Base-by-base conservation (phyloP, 495 filamentous ascomycete genomes). In the Lichina pygmaea region DNA sequence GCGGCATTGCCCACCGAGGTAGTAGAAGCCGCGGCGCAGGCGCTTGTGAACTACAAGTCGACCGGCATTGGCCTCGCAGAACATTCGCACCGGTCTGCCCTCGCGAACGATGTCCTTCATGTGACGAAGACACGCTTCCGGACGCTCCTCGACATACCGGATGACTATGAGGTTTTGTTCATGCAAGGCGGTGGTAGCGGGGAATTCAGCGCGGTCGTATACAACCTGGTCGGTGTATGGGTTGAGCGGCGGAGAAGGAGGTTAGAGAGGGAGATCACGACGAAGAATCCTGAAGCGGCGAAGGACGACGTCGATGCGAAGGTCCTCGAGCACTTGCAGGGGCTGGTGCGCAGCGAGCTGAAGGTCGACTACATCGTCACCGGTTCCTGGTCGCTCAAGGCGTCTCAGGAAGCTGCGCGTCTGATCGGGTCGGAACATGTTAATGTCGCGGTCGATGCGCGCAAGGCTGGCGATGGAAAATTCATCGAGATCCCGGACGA, bases 341-440 rank as follows among this genome's bases (percentile, higher is more conserved):
- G 69, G 52, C 71, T 73, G 41, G 64, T 83, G 1, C 63, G 73
- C 42, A 58, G 71, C 37, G 71, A 79, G 37, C 56, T 92, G 55
- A 76, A 73, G 57, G 57, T 89, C 15, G 89, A 93, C 58, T 95
- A 95, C 57, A 64, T 93, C 13, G 78, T 93, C 34, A 92, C 89
- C 36, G 86, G 86, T 48, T 72, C 73, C n/a, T 93, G 89, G 86
- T 86, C 80, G 32, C 65, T 81, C 50, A 93, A 95, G 60, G 85
- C 84, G n/a, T 76, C 70, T 40, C 78, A 86, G 58, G 86, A 94
- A 59, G 84, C 83, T 24, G 62, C 63, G 24, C 66, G 82, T 36
- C 59, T 95, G 3, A 57, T 91, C 0, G 86, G 86, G 6, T 61
- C 73, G 7, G 71, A 79, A 55, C 67, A 81, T 49, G 75, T 91